phyloP scores from a whole-genome alignment of 1,284 basidiomycete genomes.

The Gymnopus androsaceus region DNA sequence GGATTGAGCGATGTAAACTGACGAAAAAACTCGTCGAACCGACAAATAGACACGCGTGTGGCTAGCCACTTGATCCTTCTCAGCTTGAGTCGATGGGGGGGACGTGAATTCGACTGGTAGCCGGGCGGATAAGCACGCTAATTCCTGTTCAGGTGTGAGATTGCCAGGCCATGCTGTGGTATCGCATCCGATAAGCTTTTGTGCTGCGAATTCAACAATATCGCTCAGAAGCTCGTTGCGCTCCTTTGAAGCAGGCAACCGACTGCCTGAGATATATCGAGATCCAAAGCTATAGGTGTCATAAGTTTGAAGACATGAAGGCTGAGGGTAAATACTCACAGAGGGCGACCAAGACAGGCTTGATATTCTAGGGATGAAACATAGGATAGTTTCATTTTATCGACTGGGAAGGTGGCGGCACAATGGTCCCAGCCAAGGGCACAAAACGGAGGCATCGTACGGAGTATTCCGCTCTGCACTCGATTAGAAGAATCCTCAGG shows the following conservation, averaged over 20 bases:
- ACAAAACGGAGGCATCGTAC: not conserved
- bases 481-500: not conserved
- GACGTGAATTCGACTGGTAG: constrained; percentile 1
- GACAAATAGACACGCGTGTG: not conserved
- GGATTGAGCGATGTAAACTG: not conserved
- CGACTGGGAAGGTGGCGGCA: not conserved
- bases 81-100: not conserved
- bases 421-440: constrained; percentile 1
- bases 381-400: not conserved
- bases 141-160: not conserved
- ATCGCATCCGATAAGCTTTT: not conserved
- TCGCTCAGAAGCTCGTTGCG: not conserved
- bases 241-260: not conserved
- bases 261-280: not conserved
- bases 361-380: not conserved
- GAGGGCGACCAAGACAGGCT: constrained; percentile 1
- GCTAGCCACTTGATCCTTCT: not conserved
- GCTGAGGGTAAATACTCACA: not conserved
- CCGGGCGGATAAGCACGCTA: not conserved
- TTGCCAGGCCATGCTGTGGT: not conserved
- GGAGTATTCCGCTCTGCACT: not conserved
- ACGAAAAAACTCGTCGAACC: not conserved
- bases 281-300: not conserved
- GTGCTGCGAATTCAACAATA: not conserved
- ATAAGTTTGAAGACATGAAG: not conserved